Percentiles rank a stretch among this genome's conserved stretches.
These are phyloP conservation scores for Vishniacozyma victoriae DNA, from an alignment of 768 basidiomycete species.

Conservation along the genomic window DNA sequence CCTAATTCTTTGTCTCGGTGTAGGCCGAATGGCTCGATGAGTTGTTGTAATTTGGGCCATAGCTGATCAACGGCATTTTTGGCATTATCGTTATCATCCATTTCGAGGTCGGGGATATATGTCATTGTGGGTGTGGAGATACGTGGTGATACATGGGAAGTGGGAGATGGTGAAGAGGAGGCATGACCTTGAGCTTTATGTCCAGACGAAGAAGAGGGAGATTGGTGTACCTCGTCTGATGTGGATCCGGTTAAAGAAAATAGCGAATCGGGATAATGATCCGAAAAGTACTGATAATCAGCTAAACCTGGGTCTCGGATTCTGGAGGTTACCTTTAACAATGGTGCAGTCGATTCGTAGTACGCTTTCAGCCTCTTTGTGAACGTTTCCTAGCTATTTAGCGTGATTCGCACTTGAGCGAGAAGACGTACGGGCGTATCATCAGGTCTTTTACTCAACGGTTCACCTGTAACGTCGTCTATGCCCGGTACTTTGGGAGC, in stretches of 20 bases:
- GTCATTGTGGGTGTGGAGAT: slow-evolving; percentile 11
- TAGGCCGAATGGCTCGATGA: slow-evolving; percentile 42
- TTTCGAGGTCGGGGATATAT: no score
- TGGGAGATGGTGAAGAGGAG: slow-evolving; percentile 5
- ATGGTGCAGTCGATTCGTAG: slow-evolving; percentile 45
- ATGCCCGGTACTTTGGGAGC: slow-evolving; percentile 41
- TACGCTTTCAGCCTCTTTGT: slow-evolving; percentile 45
- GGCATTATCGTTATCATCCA: no score
- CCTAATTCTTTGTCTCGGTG: slow-evolving; percentile 7
- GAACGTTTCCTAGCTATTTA: slow-evolving; percentile 41
- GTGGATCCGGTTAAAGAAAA: slow-evolving; percentile 44
- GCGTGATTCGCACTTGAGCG: neutral
- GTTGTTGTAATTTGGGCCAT: slow-evolving; percentile 42
- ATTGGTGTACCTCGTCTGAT: slow-evolving; percentile 48
- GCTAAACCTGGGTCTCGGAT: neutral
- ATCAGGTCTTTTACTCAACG: slow-evolving; percentile 44
- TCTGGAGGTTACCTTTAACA: slow-evolving; percentile 33
- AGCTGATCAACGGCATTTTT: slow-evolving; percentile 40
- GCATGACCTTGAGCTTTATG: no score
- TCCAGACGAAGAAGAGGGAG: no score
- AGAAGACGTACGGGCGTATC: slow-evolving; percentile 43
- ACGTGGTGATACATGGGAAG: neutral
- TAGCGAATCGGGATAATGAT: slow-evolving; percentile 37
- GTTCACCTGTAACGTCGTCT: slow-evolving; percentile 48
- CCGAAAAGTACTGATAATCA: slow-evolving; percentile 37